Evolutionary conservation across 106 monocot species (phyloP).

Genomic region (Narthecium ossifragum): DNA sequence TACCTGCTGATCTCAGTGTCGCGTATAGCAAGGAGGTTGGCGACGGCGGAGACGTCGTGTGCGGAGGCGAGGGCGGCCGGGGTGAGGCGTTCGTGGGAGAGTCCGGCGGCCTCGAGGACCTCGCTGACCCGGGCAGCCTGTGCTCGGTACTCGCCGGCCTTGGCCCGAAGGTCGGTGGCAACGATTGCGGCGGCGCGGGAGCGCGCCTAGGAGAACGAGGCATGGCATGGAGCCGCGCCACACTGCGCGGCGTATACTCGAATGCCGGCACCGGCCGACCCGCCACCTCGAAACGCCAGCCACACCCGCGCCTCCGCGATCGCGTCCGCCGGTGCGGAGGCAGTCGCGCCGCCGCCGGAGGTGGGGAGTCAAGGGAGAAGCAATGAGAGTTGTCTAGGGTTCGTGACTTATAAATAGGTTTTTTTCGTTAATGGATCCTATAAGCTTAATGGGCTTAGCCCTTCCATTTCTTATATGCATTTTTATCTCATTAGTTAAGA

Average conservation of each 20-base stretch:
- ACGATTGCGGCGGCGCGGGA: conserved; percentile 65
- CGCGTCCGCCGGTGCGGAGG: too few species aligned
- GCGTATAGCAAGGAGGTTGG: conserved; percentile 70
- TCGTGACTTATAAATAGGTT: too few species aligned
- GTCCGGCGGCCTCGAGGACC: conserved; percentile 62
- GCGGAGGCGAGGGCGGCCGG: too few species aligned
- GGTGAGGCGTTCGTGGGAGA: conserved; percentile 64
- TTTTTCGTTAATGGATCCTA: too few species aligned
- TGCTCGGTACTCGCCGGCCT: conserved; percentile 69
- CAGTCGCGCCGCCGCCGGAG: too few species aligned
- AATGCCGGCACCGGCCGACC: conserved; percentile 60
- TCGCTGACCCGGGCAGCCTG: conserved; percentile 71
- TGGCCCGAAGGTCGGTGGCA: conserved; percentile 59
- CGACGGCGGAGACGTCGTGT: conserved; percentile 59
- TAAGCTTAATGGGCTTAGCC: too few species aligned
- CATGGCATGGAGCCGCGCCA: conserved; percentile 58
- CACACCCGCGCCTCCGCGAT: conserved; percentile 62
- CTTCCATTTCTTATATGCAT: too few species aligned
- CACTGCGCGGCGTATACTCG: conserved; percentile 64
- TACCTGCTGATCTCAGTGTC: conserved; percentile 95
- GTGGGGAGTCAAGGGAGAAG: too few species aligned
- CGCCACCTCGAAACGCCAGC: conserved; percentile 51
- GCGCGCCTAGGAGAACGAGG: conserved; percentile 58
- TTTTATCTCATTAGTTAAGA: too few species aligned
- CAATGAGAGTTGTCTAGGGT: too few species aligned